phyloP scores from a whole-genome alignment of 2,329 filamentous ascomycete species.

The Lachnellula hyalina region DNA sequence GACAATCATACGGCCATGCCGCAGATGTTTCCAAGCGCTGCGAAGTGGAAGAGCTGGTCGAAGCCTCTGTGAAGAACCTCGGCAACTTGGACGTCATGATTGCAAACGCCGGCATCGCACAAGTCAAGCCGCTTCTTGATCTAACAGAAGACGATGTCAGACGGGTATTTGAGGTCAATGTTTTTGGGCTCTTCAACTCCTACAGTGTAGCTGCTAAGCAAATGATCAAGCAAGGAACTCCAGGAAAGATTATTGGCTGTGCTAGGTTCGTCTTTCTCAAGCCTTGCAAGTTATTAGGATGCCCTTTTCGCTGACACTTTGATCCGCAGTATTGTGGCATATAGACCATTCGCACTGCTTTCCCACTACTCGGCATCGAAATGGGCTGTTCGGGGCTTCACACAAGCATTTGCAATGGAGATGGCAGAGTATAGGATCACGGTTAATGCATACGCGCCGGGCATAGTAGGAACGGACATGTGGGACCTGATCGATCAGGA shows the following conservation, averaged over 20 bases:
- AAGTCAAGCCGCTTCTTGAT: slow-evolving; percentile 27
- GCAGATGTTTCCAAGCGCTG: slow-evolving; percentile 49
- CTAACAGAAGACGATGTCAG: slow-evolving; percentile 29
- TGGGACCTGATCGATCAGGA: slow-evolving; percentile 64
- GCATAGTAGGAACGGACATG: slow-evolving; percentile 61
- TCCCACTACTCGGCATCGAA: slow-evolving; percentile 62
- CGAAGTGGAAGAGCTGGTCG: slow-evolving; percentile 27
- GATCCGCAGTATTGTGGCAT: slow-evolving; percentile 44
- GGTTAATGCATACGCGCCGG: slow-evolving; percentile 61
- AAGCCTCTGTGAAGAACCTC: slow-evolving; percentile 22
- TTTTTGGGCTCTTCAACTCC: slow-evolving; percentile 60
- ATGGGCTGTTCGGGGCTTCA: slow-evolving; percentile 61
- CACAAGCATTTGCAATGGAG: slow-evolving; percentile 62
- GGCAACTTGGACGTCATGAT: slow-evolving; percentile 29
- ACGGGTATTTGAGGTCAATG: slow-evolving; percentile 58
- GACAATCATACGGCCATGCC: slow-evolving; percentile 48
- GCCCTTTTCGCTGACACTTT: not conserved
- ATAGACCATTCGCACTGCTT: slow-evolving; percentile 53
- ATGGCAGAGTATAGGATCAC: slow-evolving; percentile 61
- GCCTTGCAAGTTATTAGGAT: not conserved
- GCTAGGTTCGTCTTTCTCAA: slow-evolving; percentile 20
- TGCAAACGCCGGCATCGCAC: slow-evolving; percentile 29
- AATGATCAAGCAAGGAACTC: slow-evolving; percentile 55
- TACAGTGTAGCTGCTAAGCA: slow-evolving; percentile 58
- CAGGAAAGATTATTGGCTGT: slow-evolving; percentile 29